Evolutionary conservation across 306 rosid genomes (phyloP).

Genomic region (Trichosanthes cucumerina): DNA sequence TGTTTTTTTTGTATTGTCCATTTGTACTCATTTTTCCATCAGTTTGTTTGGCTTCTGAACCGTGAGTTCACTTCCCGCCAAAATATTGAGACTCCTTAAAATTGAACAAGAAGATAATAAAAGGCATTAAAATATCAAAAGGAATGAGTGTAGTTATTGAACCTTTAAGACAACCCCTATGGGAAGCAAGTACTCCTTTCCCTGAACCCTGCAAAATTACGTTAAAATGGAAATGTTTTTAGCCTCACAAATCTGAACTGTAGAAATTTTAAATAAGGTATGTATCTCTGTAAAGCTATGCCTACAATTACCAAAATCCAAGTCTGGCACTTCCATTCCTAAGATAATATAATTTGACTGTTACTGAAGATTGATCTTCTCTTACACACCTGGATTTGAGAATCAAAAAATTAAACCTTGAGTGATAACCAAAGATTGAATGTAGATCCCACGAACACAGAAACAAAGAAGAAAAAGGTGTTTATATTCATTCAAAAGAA

Average conservation of each 20-base stretch:
- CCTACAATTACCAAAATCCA: conserved; percentile 72
- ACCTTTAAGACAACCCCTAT: conserved; percentile 87
- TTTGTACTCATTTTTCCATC: not conserved
- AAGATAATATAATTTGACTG: conserved; percentile 72
- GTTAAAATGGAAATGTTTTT: not conserved
- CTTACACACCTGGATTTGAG: conserved; percentile 56
- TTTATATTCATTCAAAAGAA: not conserved
- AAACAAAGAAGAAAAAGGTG: not conserved
- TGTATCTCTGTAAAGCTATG: conserved; percentile 9
- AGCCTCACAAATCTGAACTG: conserved; percentile 9
- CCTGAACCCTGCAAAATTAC: conserved; percentile 57
- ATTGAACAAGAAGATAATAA: not conserved
- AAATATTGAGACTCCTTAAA: not conserved
- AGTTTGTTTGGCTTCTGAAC: not conserved
- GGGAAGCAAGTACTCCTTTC: conserved; percentile 88
- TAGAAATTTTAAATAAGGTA: conserved; percentile 7
- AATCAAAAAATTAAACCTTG: not conserved
- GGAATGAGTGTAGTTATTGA: not conserved
- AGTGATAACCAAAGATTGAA: not conserved
- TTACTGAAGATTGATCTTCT: conserved; percentile 66
- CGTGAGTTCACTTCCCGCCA: not conserved
- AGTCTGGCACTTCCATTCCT: conserved; percentile 84
- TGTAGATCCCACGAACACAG: not conserved
- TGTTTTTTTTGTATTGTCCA: not conserved
- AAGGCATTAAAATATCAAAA: not conserved